phyloP scores from a whole-genome alignment of 768 basidiomycete genomes.

The Rhodotorula taiwanensis region DNA sequence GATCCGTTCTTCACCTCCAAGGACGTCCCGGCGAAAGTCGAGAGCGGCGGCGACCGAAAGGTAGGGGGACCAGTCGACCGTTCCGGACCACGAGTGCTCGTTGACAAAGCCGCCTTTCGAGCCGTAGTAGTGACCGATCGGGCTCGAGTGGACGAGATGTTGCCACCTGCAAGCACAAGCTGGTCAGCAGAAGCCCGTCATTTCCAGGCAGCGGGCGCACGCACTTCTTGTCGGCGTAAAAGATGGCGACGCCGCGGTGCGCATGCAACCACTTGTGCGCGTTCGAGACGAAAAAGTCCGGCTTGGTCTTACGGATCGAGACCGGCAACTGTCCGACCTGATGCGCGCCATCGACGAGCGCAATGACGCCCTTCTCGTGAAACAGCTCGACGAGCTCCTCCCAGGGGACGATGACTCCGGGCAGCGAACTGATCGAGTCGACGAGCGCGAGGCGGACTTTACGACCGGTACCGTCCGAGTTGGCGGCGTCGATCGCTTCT shows the following conservation, averaged over 20 bases:
- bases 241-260: conserved; percentile 25
- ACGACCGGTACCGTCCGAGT: conserved; percentile 14
- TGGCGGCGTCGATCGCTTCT: conserved; percentile 23
- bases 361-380: conserved; percentile 42
- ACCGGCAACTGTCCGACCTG: conserved; percentile 45
- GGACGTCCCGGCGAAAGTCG: conserved; percentile 61
- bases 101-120: neutral
- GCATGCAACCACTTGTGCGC: conserved; percentile 40
- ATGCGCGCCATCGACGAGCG: conserved; percentile 47
- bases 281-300: conserved; percentile 44
- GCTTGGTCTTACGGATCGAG: conserved; percentile 41
- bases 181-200: neutral
- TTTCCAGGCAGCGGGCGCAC: neutral
- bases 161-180: neutral
- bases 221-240: conserved; percentile 33
- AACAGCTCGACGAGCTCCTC: conserved; percentile 42
- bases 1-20: conserved; percentile 67
- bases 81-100: conserved; percentile 39
- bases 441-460: conserved; percentile 42
- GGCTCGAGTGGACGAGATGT: conserved; percentile 27
- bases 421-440: conserved; percentile 44
- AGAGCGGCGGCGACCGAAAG: conserved; percentile 52
- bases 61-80: conserved; percentile 41
- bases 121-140: conserved; percentile 16
- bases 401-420: conserved; percentile 44